Conservation (phyloP, 768 basidiomycete genomes). For the Neoboletus brunneissimus region DNA sequence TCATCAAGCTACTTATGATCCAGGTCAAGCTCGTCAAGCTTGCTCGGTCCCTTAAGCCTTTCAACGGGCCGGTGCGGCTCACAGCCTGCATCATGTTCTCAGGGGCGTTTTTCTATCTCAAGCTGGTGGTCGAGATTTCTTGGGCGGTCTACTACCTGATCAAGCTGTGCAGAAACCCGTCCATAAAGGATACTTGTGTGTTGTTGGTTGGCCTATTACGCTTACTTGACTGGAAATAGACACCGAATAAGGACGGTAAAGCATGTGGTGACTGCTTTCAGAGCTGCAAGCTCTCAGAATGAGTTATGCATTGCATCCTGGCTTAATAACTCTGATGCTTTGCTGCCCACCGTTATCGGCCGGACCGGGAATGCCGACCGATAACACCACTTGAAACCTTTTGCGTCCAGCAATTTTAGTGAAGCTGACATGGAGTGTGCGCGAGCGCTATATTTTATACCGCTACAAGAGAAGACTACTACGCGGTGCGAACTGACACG, state of each 20-base stretch:
- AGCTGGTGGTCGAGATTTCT: slow-evolving; percentile 25
- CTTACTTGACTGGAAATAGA: slow-evolving; percentile 32
- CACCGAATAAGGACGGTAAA: background rate
- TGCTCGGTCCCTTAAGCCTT: slow-evolving; percentile 24
- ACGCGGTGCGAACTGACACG: background rate
- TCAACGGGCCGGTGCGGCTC: slow-evolving; percentile 26
- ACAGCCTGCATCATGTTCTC: slow-evolving; percentile 24
- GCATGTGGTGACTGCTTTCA: background rate
- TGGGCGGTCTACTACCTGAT: slow-evolving; percentile 29
- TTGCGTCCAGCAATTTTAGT: no score
- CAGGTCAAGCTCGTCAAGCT: slow-evolving; percentile 31
- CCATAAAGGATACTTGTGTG: slow-evolving; percentile 22
- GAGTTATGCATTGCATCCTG: background rate
- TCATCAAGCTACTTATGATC: slow-evolving; percentile 28
- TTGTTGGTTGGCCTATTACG: slow-evolving; percentile 26
- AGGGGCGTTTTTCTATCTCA: slow-evolving; percentile 28
- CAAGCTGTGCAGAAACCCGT: slow-evolving; percentile 28
- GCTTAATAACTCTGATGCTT: no score
- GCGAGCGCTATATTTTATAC: background rate
- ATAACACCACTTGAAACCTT: background rate
- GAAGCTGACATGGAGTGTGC: background rate
- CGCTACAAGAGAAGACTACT: background rate
- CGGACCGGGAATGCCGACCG: background rate
- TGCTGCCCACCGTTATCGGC: no score
- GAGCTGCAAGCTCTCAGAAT: background rate